phyloP scores from a whole-genome alignment of 202 grass and related monocot species.

The Brachypodium distachyon region DNA sequence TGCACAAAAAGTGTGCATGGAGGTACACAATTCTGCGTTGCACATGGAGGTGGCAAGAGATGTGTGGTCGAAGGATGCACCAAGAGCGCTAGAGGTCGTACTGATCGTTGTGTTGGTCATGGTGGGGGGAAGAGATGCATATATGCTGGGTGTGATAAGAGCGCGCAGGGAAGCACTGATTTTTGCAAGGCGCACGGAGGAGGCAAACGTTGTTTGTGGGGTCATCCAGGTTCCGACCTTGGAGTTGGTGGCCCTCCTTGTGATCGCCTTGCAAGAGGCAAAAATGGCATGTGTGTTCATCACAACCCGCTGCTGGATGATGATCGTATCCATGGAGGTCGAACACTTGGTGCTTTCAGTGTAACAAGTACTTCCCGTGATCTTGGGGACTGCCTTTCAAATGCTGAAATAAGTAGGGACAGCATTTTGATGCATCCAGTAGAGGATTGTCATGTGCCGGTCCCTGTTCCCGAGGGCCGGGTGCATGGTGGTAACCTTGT shows the following conservation, averaged over 20 bases:
- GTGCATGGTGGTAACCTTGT: slow-evolving; percentile 65
- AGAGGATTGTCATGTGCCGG: neutral
- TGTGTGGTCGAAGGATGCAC: slow-evolving; percentile 54
- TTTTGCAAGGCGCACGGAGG: slow-evolving; percentile 83
- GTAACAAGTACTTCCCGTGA: slow-evolving; percentile 6
- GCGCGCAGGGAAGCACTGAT: slow-evolving; percentile 83
- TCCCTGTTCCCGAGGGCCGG: slow-evolving; percentile 37
- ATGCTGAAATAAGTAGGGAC: slow-evolving; percentile 16
- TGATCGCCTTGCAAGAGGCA: slow-evolving; percentile 64
- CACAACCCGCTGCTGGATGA: slow-evolving; percentile 55
- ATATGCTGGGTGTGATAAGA: slow-evolving; percentile 47
- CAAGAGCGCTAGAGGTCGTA: slow-evolving; percentile 76
- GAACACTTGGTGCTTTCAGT: slow-evolving; percentile 22
- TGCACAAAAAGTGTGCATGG: slow-evolving; percentile 84
- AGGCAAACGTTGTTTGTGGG: slow-evolving; percentile 72
- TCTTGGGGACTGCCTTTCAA: neutral
- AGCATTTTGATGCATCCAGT: slow-evolving; percentile 7
- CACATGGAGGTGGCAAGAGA: slow-evolving; percentile 83
- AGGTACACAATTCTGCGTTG: slow-evolving; percentile 74
- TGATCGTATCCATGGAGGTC: slow-evolving; percentile 52
- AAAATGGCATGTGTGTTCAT: slow-evolving; percentile 43
- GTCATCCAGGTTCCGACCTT: slow-evolving; percentile 30
- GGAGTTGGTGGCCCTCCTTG: slow-evolving; percentile 34
- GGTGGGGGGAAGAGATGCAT: slow-evolving; percentile 85
- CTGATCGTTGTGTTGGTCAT: slow-evolving; percentile 67